Evolutionary conservation across 202 grass and related monocot species (phyloP), one percentile per base, ranked within the genome.

Genomic region (Panicum hallii): DNA sequence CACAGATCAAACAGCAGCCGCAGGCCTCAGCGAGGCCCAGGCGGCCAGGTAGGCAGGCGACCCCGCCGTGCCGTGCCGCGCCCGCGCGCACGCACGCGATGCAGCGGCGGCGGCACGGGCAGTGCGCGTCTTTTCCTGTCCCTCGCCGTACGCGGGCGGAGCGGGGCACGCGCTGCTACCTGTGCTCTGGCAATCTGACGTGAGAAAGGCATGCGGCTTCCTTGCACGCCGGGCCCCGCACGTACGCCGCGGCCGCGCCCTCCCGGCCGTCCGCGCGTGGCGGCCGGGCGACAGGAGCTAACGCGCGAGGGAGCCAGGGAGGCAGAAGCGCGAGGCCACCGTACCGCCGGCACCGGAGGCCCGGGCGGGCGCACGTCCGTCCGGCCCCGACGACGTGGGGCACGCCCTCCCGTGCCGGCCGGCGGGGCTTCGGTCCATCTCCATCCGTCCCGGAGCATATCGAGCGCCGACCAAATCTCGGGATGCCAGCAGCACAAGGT

Each of bases 381-480:
- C 1, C 78, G 66, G 66, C 14, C 22, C 22, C 46, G 70, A 11
- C 70, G 70, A 73, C 70, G 70, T 73, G 70, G 47, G 7, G 10
- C 4, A 0, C 17, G n/a, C 45, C 14, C 26, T 50, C 42, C 44
- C 54, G 55, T 64, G 45, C 46, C 45, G 79, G 38, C 36, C 63
- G 47, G 4, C 47, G 7, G 36, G 45, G 30, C 63, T 15, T 10
- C 61, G 10, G 43, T 1, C 7, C 69, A 30, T 44, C 12, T 9
- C 69, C 70, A 7, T 50, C 26, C 50, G 26, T 32, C 16, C 16
- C 45, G 68, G n/a, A 71, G 68, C n/a, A 4, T 48, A 48, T 9
- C 13, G 0, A 4, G 43, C 68, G 44, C 56, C 56, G 56, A 8
- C 56, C 56, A 56, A n/a, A 56, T 56, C 54, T 56, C 7, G 20